These are phyloP conservation scores for Colletotrichum sp. DNA, from an alignment of 2,329 filamentous ascomycete genomes.

Conservation along the genomic window DNA sequence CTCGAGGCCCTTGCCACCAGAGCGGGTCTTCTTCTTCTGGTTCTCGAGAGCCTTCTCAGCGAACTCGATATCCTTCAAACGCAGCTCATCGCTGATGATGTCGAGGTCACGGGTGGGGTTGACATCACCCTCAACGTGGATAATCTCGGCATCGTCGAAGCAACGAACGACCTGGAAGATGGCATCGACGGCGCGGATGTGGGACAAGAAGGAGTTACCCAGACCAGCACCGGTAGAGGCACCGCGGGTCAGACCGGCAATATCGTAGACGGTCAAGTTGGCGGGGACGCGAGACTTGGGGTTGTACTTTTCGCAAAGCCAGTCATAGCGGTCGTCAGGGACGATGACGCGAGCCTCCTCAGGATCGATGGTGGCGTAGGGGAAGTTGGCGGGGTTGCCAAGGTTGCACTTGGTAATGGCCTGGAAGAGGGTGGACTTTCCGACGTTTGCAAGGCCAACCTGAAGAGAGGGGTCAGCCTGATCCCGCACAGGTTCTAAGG, in stretches of 20 bases:
- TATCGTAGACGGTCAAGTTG: conserved; percentile 98
- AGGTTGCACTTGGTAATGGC: conserved; percentile 97
- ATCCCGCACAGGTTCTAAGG: conserved; percentile 40
- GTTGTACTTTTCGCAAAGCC: conserved; percentile 95
- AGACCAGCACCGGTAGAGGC: conserved; percentile 97
- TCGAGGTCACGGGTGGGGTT: conserved; percentile 92
- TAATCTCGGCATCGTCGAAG: conserved; percentile 99
- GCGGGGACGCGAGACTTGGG: conserved; percentile 97
- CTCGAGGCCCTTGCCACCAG: conserved; percentile 94
- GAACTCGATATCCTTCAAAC: conserved; percentile 99
- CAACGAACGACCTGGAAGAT: conserved; percentile 97
- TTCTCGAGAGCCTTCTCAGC: conserved; percentile 93
- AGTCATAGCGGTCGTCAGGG: conserved; percentile 94
- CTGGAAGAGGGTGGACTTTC: conserved; percentile 99
- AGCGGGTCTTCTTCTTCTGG: conserved; percentile 90
- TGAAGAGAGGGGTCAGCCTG: conserved; percentile 45
- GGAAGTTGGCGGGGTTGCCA: conserved; percentile 99
- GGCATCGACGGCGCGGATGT: conserved; percentile 97
- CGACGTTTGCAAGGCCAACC: conserved; percentile 98
- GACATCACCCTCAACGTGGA: conserved; percentile 98
- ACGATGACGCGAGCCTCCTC: conserved; percentile 98
- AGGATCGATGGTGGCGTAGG: conserved; percentile 98
- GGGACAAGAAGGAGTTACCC: conserved; percentile 96
- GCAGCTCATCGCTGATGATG: conserved; percentile 96
- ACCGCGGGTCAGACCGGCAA: conserved; percentile 93